Conservation (phyloP, 495 filamentous ascomycete genomes). For the Bombardia bombarda region DNA sequence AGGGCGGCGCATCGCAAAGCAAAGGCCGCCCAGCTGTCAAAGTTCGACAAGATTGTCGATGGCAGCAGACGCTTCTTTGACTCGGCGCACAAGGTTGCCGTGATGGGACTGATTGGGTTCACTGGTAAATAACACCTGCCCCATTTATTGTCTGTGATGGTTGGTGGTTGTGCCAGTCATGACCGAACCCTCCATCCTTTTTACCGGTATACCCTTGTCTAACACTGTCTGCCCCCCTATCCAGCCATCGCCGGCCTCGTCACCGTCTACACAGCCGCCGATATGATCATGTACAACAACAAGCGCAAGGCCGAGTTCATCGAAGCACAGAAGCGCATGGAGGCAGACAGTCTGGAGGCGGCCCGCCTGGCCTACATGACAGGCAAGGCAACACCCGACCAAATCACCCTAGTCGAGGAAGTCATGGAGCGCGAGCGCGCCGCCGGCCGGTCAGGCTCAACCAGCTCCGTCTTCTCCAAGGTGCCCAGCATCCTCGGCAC, state of each 20-base stretch:
- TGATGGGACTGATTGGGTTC: slow-evolving; percentile 65
- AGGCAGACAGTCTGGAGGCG: slow-evolving; percentile 40
- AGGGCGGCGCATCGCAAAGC: slow-evolving; percentile 70
- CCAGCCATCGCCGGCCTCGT: slow-evolving; percentile 64
- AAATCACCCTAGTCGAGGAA: slow-evolving; percentile 42
- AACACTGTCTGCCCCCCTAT: not conserved
- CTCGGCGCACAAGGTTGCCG: slow-evolving; percentile 69
- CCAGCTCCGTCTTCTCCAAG: slow-evolving; percentile 19
- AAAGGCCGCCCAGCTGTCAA: slow-evolving; percentile 53
- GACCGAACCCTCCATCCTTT: not conserved
- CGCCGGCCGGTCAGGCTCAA: slow-evolving; percentile 9
- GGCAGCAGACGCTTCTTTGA: slow-evolving; percentile 70
- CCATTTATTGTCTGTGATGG: too few relatives aligned
- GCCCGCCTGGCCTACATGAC: slow-evolving; percentile 54
- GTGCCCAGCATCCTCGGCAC: slow-evolving; percentile 27
- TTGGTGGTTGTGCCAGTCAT: too few relatives aligned
- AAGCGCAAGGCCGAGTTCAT: slow-evolving; percentile 57
- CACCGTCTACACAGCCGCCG: slow-evolving; percentile 70
- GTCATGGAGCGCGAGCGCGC: slow-evolving; percentile 22
- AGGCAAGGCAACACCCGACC: slow-evolving; percentile 54
- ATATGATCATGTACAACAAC: slow-evolving; percentile 85
- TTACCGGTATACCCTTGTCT: not conserved
- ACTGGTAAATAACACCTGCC: slow-evolving; percentile 52
- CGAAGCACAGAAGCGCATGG: slow-evolving; percentile 51
- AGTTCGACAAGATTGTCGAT: slow-evolving; percentile 62